Evolutionary conservation across 345 rosid genomes (phyloP), one percentile per base, ranked within the genome.

Genomic region (Populus tremula): DNA sequence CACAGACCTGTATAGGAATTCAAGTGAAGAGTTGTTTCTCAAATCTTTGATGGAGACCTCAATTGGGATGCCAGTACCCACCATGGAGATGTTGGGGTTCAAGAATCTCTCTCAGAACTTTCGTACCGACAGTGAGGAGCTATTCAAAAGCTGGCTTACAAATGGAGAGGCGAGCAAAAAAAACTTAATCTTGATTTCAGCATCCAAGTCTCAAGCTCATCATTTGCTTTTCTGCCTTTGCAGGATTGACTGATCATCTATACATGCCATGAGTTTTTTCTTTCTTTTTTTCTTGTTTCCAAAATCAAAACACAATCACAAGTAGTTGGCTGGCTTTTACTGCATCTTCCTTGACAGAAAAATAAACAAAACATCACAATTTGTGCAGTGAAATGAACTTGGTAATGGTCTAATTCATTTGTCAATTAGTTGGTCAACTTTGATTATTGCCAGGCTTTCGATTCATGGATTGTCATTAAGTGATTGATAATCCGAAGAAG

Each of bases 101-200:
- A 84, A 84, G 83, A 87, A 84, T 72, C 83, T 88, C 49, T 81
- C 90, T n/a, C 90, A 84, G 31, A 85, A 80, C 74, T 83, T 88
- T 27, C 90, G 91, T 8, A 41, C 90, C 0, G 91, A 91, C 31
- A 91, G 95, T 20, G 95, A 91, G 82, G 95, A 91, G 80, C 91
- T 91, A 72, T 91, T 91, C 90, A 88, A 86, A 76, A 85, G 84
- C 82, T 91, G 95, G 95, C 95, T 91, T 59, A 87, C 86, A 0
- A 89, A 79, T 79, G 95, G 91, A 84, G 93, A 89, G 95, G 95
- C 90, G 87, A 87, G 91, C 74, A 64, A 29, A 21, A 43, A 53
- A 53, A 6, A 20, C 0, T 6, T 20, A 1, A 53, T 53, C 23
- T 53, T 6, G 23, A 53, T 53, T 53, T 53, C 23, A 20, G 59